Conservation (phyloP, 176 grass and related monocot species). For the Chloris gayana region DNA sequence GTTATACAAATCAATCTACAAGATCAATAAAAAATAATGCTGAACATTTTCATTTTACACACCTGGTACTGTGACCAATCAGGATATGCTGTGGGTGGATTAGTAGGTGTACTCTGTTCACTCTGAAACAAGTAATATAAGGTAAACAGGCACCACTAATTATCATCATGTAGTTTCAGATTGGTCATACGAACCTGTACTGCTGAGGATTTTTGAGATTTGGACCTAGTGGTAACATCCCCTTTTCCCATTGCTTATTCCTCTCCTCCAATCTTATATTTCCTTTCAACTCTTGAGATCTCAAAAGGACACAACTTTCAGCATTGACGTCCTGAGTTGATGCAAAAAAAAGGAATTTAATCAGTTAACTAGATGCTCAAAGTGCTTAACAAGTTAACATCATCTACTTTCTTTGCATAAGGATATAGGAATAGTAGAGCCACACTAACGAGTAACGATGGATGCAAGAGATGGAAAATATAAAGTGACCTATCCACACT, state of each 20-base stretch:
- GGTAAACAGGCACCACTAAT: conserved; percentile 32
- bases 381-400: conserved; percentile 13
- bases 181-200: conserved; percentile 49
- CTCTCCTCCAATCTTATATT: conserved; percentile 27
- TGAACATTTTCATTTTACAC: conserved; percentile 31
- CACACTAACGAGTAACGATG: not conserved
- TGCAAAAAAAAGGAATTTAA: conserved; percentile 1
- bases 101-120: conserved; percentile 56
- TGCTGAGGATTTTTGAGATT: conserved; percentile 58
- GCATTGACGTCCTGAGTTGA: not conserved
- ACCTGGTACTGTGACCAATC: conserved; percentile 71
- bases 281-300: conserved; percentile 31
- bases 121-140: conserved; percentile 53
- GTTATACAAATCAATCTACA: conserved; percentile 36
- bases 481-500: conserved; percentile 9
- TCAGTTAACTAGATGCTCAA: conserved; percentile 9
- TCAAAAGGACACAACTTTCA: conserved; percentile 17
- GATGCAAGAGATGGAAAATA: conserved; percentile 23
- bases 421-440: conserved; percentile 1
- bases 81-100: conserved; percentile 60
- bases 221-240: conserved; percentile 55
- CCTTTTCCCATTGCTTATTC: conserved; percentile 57
- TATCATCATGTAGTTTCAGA: conserved; percentile 21
- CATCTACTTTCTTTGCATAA: conserved; percentile 18
- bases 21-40: conserved; percentile 42